phyloP scores from a whole-genome alignment of 2,329 filamentous ascomycete species.

The Neoscytalidium dimidiatum region DNA sequence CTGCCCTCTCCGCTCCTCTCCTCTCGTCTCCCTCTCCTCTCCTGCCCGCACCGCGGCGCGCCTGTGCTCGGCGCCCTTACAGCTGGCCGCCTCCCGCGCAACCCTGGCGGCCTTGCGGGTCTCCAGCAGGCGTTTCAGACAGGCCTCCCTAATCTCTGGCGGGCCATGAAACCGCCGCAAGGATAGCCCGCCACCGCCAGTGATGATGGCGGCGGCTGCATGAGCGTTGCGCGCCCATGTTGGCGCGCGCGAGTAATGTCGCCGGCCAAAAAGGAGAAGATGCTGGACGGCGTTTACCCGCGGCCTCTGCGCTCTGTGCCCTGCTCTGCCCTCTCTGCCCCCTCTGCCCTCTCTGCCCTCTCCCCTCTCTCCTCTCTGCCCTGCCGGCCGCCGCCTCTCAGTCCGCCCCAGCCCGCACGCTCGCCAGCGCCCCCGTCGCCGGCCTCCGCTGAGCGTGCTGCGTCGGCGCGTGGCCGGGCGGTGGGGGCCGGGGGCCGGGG shows the following conservation, averaged over 20 bases:
- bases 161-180: slow-evolving; percentile 12
- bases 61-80: slow-evolving; percentile 3
- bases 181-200: not conserved
- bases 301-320: not conserved
- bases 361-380: not conserved
- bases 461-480: too few species aligned
- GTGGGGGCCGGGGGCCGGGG: too few species aligned
- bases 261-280: slow-evolving; percentile 6
- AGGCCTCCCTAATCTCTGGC: slow-evolving; percentile 14
- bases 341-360: not conserved
- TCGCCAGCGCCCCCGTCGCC: not conserved
- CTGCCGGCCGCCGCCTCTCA: not conserved
- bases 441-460: too few species aligned
- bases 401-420: not conserved
- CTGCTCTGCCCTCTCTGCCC: not conserved
- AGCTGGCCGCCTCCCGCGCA: not conserved
- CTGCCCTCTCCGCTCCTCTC: not conserved
- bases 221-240: slow-evolving; percentile 5
- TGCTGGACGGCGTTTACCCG: not conserved
- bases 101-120: not conserved
- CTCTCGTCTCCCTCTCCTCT: not conserved
- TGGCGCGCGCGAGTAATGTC: slow-evolving; percentile 12
- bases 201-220: slow-evolving; percentile 9
- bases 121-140: slow-evolving; percentile 19
- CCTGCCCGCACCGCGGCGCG: not conserved